Evolutionary conservation across 768 basidiomycete species (phyloP).

Genomic region (Porpolomopsis calyptriformis): DNA sequence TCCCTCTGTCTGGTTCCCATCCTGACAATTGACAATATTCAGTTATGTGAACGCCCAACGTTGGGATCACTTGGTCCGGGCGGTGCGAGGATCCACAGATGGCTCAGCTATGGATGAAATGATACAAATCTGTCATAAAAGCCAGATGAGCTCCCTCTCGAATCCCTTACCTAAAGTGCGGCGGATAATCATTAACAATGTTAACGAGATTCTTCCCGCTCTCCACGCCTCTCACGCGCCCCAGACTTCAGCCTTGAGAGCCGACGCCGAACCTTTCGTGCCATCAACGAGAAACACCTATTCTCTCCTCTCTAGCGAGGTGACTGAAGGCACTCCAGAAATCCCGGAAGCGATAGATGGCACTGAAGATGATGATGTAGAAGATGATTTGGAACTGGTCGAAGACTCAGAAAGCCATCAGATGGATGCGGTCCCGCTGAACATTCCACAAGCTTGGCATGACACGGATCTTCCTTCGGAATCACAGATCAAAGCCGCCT

Average conservation of each 20-base stretch:
- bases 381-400: too few relatives aligned
- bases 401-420: too few relatives aligned
- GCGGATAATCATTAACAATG: slow-evolving; percentile 6
- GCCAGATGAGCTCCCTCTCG: slow-evolving; percentile 1
- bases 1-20: too few relatives aligned
- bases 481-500: slow-evolving; percentile 19
- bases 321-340: not conserved
- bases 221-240: not conserved
- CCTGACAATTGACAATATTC: not conserved
- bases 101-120: slow-evolving; percentile 17
- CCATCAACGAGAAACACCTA: not conserved
- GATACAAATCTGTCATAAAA: slow-evolving; percentile 16
- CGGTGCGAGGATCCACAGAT: slow-evolving; percentile 12
- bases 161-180: slow-evolving; percentile 9
- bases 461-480: slow-evolving; percentile 9
- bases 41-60: slow-evolving; percentile 16
- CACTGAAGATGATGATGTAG: too few relatives aligned
- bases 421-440: not conserved
- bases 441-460: not conserved
- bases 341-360: too few relatives aligned
- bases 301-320: not conserved
- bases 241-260: not conserved
- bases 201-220: slow-evolving; percentile 7
- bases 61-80: slow-evolving; percentile 20
- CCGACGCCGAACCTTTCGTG: slow-evolving; percentile 5